phyloP scores from a whole-genome alignment of 768 basidiomycete species.

The Mrakia hoshinonis region DNA sequence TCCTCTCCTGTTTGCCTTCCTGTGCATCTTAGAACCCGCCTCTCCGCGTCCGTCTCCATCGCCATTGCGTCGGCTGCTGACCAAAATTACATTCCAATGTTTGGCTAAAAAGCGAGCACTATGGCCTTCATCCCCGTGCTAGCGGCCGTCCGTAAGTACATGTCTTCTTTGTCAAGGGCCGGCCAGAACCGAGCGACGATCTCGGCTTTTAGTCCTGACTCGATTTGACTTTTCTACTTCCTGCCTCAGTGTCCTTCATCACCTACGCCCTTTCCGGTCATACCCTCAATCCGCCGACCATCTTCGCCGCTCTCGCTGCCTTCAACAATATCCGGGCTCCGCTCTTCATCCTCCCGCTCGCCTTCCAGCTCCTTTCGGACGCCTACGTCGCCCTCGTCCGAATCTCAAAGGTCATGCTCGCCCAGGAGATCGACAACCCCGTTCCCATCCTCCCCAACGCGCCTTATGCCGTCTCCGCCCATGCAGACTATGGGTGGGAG shows the following conservation, averaged over 20 bases:
- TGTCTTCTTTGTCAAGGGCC: too few relatives aligned
- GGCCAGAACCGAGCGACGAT: too few relatives aligned
- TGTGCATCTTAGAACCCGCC: background rate
- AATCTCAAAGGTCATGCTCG: slow-evolving; percentile 48
- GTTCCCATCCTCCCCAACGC: slow-evolving; percentile 45
- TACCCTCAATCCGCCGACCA: slow-evolving; percentile 48
- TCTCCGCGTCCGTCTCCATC: background rate
- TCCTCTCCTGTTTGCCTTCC: background rate
- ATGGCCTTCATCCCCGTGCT: slow-evolving; percentile 4
- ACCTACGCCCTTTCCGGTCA: slow-evolving; percentile 57
- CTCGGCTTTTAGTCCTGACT: background rate
- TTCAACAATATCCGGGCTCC: slow-evolving; percentile 52
- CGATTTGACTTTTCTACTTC: background rate
- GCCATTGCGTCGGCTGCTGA: too few relatives aligned
- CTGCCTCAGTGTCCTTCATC: slow-evolving; percentile 45
- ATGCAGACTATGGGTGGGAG: slow-evolving; percentile 36
- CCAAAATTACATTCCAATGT: too few relatives aligned
- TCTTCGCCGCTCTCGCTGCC: slow-evolving; percentile 53
- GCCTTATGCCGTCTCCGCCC: slow-evolving; percentile 44
- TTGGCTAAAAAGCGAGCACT: background rate
- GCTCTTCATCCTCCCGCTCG: slow-evolving; percentile 52
- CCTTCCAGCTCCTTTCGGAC: slow-evolving; percentile 48
- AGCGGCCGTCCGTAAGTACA: slow-evolving; percentile 3
- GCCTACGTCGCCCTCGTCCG: slow-evolving; percentile 50
- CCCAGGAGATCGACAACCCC: slow-evolving; percentile 33